phyloP scores from a whole-genome alignment of 2,329 filamentous ascomycete species.

The Lasiodiplodia hormozganensis region DNA sequence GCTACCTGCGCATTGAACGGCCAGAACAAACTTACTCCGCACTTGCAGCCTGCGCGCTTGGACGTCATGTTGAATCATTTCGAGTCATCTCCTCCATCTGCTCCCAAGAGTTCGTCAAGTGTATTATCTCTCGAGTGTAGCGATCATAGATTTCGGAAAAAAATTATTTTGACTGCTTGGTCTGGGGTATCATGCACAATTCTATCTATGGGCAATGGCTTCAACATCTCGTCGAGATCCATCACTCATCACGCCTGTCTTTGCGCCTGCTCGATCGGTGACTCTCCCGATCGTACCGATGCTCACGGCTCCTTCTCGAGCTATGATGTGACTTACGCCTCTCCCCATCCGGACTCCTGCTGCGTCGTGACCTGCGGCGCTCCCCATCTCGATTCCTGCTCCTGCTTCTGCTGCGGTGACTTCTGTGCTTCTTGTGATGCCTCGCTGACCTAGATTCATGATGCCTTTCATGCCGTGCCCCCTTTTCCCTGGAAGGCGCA shows the following conservation, averaged over 20 bases:
- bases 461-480: constrained; percentile 29
- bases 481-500: constrained; percentile 15
- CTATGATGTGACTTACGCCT: neutral
- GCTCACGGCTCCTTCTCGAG: constrained; percentile 8
- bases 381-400: constrained; percentile 18
- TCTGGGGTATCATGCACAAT: neutral
- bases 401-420: constrained; percentile 9
- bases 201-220: no score
- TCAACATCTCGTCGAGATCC: neutral
- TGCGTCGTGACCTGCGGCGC: constrained; percentile 1
- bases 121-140: no score
- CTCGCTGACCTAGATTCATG: constrained; percentile 33
- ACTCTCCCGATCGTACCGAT: neutral
- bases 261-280: neutral
- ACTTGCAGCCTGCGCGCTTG: neutral
- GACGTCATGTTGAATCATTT: neutral
- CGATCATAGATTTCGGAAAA: neutral
- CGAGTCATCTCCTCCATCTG: neutral
- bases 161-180: neutral
- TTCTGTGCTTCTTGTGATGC: constrained; percentile 14
- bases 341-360: neutral
- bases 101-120: no score
- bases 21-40: constrained; percentile 4
- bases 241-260: neutral
- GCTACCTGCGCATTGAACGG: neutral